Percentiles rank a stretch among this genome's conserved stretches.
Conservation (phyloP, 176 grass and related monocot genomes). For the Triticum monococcum region DNA sequence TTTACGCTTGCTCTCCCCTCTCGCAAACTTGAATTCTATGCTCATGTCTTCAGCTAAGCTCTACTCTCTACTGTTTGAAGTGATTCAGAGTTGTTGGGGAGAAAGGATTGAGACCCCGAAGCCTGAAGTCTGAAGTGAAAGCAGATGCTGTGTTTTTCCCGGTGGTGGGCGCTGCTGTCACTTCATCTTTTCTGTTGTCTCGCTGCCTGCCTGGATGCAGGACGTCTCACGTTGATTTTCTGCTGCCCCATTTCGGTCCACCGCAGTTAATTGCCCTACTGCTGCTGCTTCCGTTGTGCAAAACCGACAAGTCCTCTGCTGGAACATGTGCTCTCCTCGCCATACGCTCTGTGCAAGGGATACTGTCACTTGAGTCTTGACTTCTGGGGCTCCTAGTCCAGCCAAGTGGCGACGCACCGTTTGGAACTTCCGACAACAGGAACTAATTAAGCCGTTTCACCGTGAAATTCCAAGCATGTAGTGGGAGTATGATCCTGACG, state of each 20-base stretch:
- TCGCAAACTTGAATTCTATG: background rate
- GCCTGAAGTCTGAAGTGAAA: background rate
- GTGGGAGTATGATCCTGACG: no score
- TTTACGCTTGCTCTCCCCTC: slow-evolving; percentile 19
- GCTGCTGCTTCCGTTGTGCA: slow-evolving; percentile 22
- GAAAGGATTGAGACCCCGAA: background rate
- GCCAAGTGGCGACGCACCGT: background rate
- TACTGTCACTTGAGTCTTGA: background rate
- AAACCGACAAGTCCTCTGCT: background rate
- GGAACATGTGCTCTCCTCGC: background rate
- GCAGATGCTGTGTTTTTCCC: background rate
- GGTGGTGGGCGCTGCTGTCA: slow-evolving; percentile 17
- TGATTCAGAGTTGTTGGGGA: background rate
- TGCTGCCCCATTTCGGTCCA: slow-evolving; percentile 15
- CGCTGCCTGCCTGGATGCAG: slow-evolving; percentile 12
- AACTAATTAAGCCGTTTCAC: background rate
- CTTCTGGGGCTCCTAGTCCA: background rate
- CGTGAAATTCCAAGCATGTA: background rate
- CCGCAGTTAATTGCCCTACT: background rate
- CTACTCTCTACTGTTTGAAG: background rate
- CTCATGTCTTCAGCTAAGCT: background rate
- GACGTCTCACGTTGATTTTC: background rate
- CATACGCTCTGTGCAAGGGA: background rate
- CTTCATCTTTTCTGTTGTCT: background rate
- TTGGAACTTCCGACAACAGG: background rate